phyloP scores from a whole-genome alignment of 805 yeast genomes.

The Saccharomycopsis sp. region DNA sequence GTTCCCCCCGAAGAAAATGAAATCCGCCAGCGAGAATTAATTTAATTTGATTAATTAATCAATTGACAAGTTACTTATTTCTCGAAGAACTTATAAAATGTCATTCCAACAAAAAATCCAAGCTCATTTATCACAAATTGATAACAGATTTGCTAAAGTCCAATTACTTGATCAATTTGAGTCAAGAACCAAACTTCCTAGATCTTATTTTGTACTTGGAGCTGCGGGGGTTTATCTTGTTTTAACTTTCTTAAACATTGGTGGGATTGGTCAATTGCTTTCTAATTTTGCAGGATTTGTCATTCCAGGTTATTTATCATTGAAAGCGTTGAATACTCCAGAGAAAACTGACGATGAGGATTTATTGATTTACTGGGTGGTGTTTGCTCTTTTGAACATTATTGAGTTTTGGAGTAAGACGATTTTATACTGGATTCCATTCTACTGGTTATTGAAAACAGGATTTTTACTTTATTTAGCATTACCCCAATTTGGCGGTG shows the following conservation, averaged over 20 bases:
- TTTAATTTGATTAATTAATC: no score
- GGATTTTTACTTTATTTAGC: conserved; percentile 80
- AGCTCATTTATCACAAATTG: conserved; percentile 22
- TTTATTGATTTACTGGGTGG: conserved; percentile 95
- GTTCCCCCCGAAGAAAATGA: no score
- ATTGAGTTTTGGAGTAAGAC: conserved; percentile 95
- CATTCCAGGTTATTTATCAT: conserved; percentile 83
- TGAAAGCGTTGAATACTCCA: conserved; percentile 72
- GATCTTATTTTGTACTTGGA: conserved; percentile 76
- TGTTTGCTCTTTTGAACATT: conserved; percentile 86
- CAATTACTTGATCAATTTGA: conserved; percentile 36
- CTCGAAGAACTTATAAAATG: conserved; percentile 5
- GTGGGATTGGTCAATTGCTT: conserved; percentile 90
- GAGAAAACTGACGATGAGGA: conserved; percentile 73
- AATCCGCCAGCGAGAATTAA: no score
- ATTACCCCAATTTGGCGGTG: conserved; percentile 84
- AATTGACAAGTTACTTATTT: not conserved
- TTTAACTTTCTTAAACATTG: conserved; percentile 79
- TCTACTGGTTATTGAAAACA: conserved; percentile 92
- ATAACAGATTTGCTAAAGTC: conserved; percentile 28
- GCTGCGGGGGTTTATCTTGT: conserved; percentile 60
- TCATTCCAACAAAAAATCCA: conserved; percentile 16
- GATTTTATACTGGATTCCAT: conserved; percentile 91
- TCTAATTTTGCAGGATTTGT: conserved; percentile 90
- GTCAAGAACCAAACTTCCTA: conserved; percentile 50